phyloP scores from a whole-genome alignment of 2,329 filamentous ascomycete genomes.

The Cladophialophora immunda region DNA sequence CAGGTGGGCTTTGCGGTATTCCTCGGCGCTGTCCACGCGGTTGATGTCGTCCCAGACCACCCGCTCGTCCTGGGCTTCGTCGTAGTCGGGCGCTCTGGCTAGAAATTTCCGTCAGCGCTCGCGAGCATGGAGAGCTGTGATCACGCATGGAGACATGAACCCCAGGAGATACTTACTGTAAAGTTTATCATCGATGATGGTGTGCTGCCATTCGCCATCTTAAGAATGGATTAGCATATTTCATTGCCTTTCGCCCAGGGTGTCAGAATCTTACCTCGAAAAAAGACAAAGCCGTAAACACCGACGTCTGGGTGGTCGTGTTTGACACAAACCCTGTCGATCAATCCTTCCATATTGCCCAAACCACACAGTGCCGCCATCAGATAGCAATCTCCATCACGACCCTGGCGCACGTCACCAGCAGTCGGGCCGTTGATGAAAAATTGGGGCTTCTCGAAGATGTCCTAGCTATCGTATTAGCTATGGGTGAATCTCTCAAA shows the following conservation, averaged over 20 bases:
- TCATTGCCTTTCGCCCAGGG: background rate
- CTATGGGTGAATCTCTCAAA: background rate
- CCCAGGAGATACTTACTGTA: conserved; percentile 56
- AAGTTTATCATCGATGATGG: conserved; percentile 89
- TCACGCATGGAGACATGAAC: background rate
- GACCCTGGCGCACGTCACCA: conserved; percentile 80
- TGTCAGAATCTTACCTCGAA: conserved; percentile 61
- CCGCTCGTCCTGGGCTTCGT: conserved; percentile 78
- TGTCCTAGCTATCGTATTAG: conserved; percentile 63
- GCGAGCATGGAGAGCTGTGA: background rate
- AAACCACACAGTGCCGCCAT: conserved; percentile 81
- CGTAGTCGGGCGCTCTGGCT: conserved; percentile 80
- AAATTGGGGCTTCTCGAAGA: conserved; percentile 79
- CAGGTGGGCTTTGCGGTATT: conserved; percentile 76
- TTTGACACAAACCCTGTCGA: conserved; percentile 77
- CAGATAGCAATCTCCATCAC: conserved; percentile 85
- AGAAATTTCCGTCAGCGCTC: background rate
- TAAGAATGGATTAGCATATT: conserved; percentile 19
- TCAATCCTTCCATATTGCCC: conserved; percentile 74
- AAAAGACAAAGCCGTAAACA: conserved; percentile 86
- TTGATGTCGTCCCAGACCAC: conserved; percentile 78
- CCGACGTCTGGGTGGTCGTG: conserved; percentile 70
- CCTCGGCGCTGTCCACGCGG: conserved; percentile 71
- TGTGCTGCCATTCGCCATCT: conserved; percentile 91
- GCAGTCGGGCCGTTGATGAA: conserved; percentile 79